Evolutionary conservation across 2,329 filamentous ascomycete genomes (phyloP).

Genomic region (Colletotrichum sp.): DNA sequence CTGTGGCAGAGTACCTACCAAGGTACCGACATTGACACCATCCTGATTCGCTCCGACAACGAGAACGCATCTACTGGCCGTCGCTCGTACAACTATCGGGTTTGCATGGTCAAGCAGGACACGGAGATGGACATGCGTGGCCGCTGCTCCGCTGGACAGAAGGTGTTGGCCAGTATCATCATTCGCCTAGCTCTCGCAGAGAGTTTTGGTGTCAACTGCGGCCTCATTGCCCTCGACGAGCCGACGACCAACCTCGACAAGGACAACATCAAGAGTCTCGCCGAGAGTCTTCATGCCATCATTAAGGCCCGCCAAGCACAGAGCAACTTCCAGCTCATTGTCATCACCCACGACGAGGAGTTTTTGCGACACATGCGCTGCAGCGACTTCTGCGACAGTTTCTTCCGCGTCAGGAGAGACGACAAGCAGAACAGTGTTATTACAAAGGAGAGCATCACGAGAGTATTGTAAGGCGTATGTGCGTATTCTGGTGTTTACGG

Average conservation of each 20-base stretch:
- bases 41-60: slow-evolving; percentile 91
- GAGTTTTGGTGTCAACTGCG: slow-evolving; percentile 95
- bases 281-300: slow-evolving; percentile 83
- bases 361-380: slow-evolving; percentile 94
- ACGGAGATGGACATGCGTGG: slow-evolving; percentile 99
- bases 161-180: slow-evolving; percentile 95
- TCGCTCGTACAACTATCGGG: slow-evolving; percentile 93
- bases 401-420: slow-evolving; percentile 86
- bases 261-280: slow-evolving; percentile 92
- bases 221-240: slow-evolving; percentile 94
- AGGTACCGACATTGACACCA: slow-evolving; percentile 95
- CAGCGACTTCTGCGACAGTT: slow-evolving; percentile 89
- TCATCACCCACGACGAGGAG: slow-evolving; percentile 98
- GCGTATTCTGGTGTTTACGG: neutral
- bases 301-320: slow-evolving; percentile 84
- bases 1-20: slow-evolving; percentile 98
- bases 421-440: slow-evolving; percentile 89
- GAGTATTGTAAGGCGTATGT: slow-evolving; percentile 39
- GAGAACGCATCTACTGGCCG: slow-evolving; percentile 72
- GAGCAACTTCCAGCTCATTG: slow-evolving; percentile 95
- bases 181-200: slow-evolving; percentile 95
- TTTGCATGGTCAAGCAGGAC: slow-evolving; percentile 97
- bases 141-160: slow-evolving; percentile 94
- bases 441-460: slow-evolving; percentile 67
- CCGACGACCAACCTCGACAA: slow-evolving; percentile 96